Evolutionary conservation across 163 green algal genomes (phyloP), one percentile per base, ranked within the genome.

Genomic region (Scenedesmus sp.): DNA sequence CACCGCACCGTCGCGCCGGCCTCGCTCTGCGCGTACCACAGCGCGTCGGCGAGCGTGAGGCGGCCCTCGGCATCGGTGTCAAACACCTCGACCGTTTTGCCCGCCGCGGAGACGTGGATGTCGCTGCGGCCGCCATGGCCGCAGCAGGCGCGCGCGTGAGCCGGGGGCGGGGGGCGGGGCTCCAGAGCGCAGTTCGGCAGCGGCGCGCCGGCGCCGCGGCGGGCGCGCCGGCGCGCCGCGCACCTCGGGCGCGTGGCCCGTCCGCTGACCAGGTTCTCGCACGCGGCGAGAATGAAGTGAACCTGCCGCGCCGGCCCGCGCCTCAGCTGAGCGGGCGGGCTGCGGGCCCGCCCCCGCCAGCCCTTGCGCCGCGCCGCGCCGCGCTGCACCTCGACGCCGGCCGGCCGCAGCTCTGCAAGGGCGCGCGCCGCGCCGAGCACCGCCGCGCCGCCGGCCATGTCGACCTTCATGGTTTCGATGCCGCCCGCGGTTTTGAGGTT

Each of bases 191-290:
- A n/a, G n/a, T n/a, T n/a, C n/a, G n/a, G n/a, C n/a, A n/a, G n/a
- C n/a, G n/a, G n/a, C n/a, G n/a, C n/a, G n/a, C n/a, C n/a, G n/a
- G n/a, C n/a, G n/a, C n/a, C n/a, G n/a, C n/a, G n/a, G n/a, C n/a
- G n/a, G n/a, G n/a, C n/a, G n/a, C n/a, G n/a, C n/a, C n/a, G n/a
- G n/a, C n/a, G n/a, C n/a, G n/a, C n/a, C n/a, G n/a, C n/a, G n/a
- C n/a, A n/a, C n/a, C n/a, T n/a, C n/a, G 73, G 73, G 2, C 34
- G 47, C 7, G 73, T 81, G 48, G 73, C 73, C 2, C 6, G 7
- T 4, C 51, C 73, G 20, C 17, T 60, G 7, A 99, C 91, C 94
- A 98, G 97, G 90, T 99, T 99, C 77, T 99, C 96, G 85, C 95
- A 98, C 9, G 89, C 73, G 13, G 96, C 96, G 13, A 93, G 83